These are phyloP conservation scores for Ganoderma lucidum DNA, from an alignment of 1,284 basidiomycete species.

Conservation along the genomic window DNA sequence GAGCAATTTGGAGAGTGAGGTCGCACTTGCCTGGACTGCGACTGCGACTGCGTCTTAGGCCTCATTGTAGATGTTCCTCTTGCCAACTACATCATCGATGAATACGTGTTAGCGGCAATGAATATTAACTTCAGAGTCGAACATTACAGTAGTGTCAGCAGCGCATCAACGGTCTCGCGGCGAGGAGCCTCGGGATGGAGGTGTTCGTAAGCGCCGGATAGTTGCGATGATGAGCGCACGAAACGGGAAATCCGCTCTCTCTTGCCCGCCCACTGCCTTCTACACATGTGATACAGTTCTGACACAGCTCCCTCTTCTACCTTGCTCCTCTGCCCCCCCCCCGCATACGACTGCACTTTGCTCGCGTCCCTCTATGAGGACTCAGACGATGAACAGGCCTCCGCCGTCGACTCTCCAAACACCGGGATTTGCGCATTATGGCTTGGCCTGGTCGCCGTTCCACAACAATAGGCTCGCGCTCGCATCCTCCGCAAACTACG, in stretches of 20 bases:
- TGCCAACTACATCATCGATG: too few relatives aligned
- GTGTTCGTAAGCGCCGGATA: background rate
- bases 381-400: conserved; percentile 51
- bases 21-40: too few relatives aligned
- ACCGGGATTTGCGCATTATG: conserved; percentile 89
- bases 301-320: conserved; percentile 9
- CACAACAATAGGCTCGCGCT: conserved; percentile 84
- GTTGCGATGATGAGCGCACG: background rate
- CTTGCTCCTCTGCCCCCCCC: background rate
- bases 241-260: background rate
- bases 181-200: too few relatives aligned
- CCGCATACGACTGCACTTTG: background rate
- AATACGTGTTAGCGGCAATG: too few relatives aligned
- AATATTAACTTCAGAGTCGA: too few relatives aligned
- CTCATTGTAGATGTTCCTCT: too few relatives aligned
- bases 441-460: conserved; percentile 92
- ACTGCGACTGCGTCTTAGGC: too few relatives aligned
- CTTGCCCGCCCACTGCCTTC: background rate
- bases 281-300: conserved; percentile 42
- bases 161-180: too few relatives aligned
- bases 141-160: too few relatives aligned
- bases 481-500: conserved; percentile 94
- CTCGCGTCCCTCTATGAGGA: conserved; percentile 6
- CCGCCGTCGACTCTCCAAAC: conserved; percentile 69
- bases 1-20: too few relatives aligned